Base-by-base conservation (phyloP, 352 stramenopile genomes). In the Phytophthora pisi region DNA sequence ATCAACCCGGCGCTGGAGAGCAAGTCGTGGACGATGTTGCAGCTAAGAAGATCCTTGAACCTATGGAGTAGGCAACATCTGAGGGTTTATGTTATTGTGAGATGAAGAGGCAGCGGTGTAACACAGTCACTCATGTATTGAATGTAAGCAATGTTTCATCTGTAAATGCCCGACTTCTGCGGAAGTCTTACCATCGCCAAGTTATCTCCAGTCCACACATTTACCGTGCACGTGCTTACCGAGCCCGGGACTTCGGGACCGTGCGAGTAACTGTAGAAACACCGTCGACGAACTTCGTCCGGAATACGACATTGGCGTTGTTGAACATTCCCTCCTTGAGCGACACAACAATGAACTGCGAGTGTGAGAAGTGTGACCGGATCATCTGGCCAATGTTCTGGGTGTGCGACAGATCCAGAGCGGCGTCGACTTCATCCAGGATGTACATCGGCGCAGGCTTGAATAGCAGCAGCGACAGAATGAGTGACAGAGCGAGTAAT, bases 261-360 rank as follows among this genome's bases (percentile, higher is more conserved):
- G 97, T 99, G 51, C 98, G 79, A n/a, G 92, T 92, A 3, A 99
- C 98, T 18, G 98, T 98, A n/a, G 97, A 99, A 38, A 99, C 92
- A 31, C 98, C 98, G 75, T 99, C 98, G n/a, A 99, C 97, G 69
- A 99, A 99, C 79, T 99, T 99, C 30, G 98, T 99, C 51, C 97
- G 88, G 85, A 99, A 99, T 53, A 99, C 98, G 5, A 99, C 98
- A 79, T 99, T 99, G 10, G 98, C 98, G 75, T 99, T 99, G 84
- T 99, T 99, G 85, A 99, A 99, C 98, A 99, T 99, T 49, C 98
- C 98, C 84, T 99, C 98, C 79, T 99, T 99, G 18, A 99, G 81
- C 28, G 96, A 99, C 18, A 99, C 98, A 57, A 99, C 97, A 70
- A 99, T 99, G 78, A 99, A 99, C 79, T 99, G 98, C 67, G 96